phyloP scores from a whole-genome alignment of 2,329 filamentous ascomycete genomes.

The Aspergillus luchuensis region DNA sequence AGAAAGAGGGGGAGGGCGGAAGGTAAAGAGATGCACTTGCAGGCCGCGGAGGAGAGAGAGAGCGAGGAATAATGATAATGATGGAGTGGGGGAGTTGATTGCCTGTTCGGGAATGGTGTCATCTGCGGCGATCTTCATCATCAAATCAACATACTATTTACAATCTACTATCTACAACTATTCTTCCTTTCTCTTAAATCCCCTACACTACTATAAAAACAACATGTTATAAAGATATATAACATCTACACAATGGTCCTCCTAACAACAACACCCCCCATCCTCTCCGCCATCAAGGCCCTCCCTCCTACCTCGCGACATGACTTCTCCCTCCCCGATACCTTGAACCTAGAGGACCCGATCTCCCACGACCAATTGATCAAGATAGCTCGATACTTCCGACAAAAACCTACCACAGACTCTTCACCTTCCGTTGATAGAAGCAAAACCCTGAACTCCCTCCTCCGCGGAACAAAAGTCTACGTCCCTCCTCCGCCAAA shows the following conservation, averaged over 20 bases:
- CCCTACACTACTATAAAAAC: background rate
- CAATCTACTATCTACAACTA: conserved; percentile 8
- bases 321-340: conserved; percentile 38
- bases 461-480: conserved; percentile 71
- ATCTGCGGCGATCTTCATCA: background rate
- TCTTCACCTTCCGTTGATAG: background rate
- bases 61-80: too few relatives aligned
- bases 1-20: background rate
- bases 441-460: conserved; percentile 60
- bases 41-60: conserved; percentile 1
- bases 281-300: conserved; percentile 42
- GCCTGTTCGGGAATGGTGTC: conserved; percentile 29
- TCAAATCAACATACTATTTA: background rate
- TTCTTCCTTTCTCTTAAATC: conserved; percentile 13
- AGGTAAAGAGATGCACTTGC: conserved; percentile 1
- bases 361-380: conserved; percentile 48
- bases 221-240: background rate
- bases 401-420: conserved; percentile 6
- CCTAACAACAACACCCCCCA: conserved; percentile 42
- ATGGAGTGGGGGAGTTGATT: conserved; percentile 24
- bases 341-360: conserved; percentile 32
- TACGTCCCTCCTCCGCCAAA: conserved; percentile 79
- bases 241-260: conserved; percentile 40
- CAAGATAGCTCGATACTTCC: conserved; percentile 36
- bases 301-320: conserved; percentile 35